A percentile compares a stretch with the other conserved stretches of the same genome.
Conservation (phyloP, 257 asterid species). For the Coffea eugenioides region DNA sequence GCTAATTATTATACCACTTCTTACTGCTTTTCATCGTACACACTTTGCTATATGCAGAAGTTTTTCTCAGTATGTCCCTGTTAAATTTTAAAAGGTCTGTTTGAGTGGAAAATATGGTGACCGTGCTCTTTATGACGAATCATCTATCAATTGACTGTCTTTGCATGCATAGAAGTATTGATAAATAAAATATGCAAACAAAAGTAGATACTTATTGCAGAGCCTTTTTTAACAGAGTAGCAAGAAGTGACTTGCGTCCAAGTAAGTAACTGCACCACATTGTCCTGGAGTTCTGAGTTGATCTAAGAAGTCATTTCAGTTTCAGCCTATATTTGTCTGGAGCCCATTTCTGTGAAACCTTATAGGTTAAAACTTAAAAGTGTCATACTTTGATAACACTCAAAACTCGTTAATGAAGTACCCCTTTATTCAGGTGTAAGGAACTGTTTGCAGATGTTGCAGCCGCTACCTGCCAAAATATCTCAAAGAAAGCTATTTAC, state of each 20-base stretch:
- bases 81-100: background rate
- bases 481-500: too few relatives aligned
- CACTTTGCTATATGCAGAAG: background rate
- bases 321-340: background rate
- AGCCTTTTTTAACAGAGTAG: background rate
- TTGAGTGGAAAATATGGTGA: background rate
- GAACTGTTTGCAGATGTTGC: background rate
- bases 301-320: background rate
- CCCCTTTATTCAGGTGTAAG: background rate
- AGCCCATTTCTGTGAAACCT: background rate
- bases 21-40: background rate
- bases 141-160: background rate
- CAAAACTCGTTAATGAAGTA: background rate
- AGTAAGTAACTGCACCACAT: background rate
- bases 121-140: background rate
- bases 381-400: background rate
- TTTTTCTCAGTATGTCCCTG: background rate
- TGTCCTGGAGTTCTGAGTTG: background rate
- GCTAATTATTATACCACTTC: background rate
- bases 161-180: background rate
- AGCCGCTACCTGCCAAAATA: background rate
- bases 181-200: too few relatives aligned
- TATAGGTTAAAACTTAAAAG: background rate
- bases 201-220: background rate
- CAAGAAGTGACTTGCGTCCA: background rate